Evolutionary conservation across 2,329 filamentous ascomycete genomes (phyloP), one percentile per base, ranked within the genome.

Genomic region (Amphichorda felina): DNA sequence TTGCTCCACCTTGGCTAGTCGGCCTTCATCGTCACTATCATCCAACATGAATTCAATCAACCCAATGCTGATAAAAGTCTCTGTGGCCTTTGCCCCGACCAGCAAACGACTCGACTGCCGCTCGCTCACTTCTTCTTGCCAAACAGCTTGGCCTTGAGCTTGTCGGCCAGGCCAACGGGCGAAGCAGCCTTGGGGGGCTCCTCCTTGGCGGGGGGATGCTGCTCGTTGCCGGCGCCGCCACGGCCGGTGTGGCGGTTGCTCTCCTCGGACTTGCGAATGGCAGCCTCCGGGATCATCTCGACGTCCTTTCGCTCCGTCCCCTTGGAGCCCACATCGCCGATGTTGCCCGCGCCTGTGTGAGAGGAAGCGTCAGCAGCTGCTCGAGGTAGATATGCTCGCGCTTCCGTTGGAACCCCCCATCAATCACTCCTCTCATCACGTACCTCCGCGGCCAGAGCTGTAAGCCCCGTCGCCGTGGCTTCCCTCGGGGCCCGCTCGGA

Each of bases 361-460:
- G 6, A 15, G 26, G 19, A 15, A 9, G 6, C 15, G 27, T 30
- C 13, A 30, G 27, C 27, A 30, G 24, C 8, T n/a, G n/a, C n/a
- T n/a, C n/a, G n/a, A n/a, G n/a, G n/a, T n/a, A n/a, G n/a, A n/a
- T n/a, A n/a, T n/a, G n/a, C n/a, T n/a, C n/a, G n/a, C n/a, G n/a
- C n/a, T n/a, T n/a, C n/a, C n/a, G n/a, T n/a, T n/a, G n/a, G n/a
- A n/a, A n/a, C n/a, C n/a, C n/a, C n/a, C n/a, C n/a, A n/a, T n/a
- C n/a, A n/a, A n/a, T n/a, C n/a, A n/a, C n/a, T n/a, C n/a, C n/a
- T n/a, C n/a, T n/a, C n/a, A n/a, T n/a, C 10, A 45, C 61, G 46
- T 55, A 73, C 72, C 72, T 63, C 72, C 72, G 48, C 72, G 66
- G 16, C 72, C 72, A 8, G 70, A 64, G 51, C 70, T 75, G 51